Evolutionary conservation across 1,139 yeast species (phyloP).

Genomic region (Debaryomyces fabryi): DNA sequence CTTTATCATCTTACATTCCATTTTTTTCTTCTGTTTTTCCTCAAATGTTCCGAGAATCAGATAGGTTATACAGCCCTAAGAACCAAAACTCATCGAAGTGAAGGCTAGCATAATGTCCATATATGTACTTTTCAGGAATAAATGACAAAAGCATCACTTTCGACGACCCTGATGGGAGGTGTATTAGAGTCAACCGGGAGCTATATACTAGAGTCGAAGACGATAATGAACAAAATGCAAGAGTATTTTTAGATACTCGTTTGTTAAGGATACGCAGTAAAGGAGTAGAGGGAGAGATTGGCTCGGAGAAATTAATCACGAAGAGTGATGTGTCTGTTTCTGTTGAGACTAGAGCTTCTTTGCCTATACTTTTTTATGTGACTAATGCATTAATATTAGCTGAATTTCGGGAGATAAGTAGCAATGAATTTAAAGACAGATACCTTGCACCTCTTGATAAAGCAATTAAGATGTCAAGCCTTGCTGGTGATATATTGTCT

Average conservation of each 20-base stretch:
- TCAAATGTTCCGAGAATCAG: no score
- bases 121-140: no score
- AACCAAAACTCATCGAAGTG: no score
- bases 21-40: no score
- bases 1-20: no score
- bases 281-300: not conserved
- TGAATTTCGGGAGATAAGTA: conserved; percentile 6
- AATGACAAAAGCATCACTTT: not conserved
- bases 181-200: not conserved
- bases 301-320: not conserved
- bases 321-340: conserved; percentile 2
- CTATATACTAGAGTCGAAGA: not conserved
- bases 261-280: not conserved
- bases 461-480: not conserved
- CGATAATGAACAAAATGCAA: not conserved
- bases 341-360: not conserved
- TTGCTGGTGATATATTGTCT: not conserved
- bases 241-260: conserved; percentile 2
- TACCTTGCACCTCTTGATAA: conserved; percentile 7
- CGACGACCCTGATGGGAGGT: not conserved
- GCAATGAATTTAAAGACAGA: conserved; percentile 6
- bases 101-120: no score
- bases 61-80: no score
- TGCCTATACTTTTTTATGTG: not conserved
- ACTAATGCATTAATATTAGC: conserved; percentile 2